Conservation (phyloP, 2,329 filamentous ascomycete species). For the Fusarium temperatum region DNA sequence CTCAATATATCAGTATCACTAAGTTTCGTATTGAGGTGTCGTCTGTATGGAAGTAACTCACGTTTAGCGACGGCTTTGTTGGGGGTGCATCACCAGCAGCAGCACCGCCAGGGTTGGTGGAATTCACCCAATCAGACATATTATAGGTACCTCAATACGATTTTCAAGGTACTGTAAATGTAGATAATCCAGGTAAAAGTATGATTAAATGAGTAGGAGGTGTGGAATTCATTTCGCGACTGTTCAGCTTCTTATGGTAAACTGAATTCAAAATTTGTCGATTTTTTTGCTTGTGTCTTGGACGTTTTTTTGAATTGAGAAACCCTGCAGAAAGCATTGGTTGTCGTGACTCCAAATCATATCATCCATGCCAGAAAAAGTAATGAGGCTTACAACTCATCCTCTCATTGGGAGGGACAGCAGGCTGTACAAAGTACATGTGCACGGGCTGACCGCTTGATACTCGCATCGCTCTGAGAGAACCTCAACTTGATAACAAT, state of each 20-base stretch:
- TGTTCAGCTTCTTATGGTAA: background rate
- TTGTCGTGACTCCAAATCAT: background rate
- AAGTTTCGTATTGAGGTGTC: rapidly evolving
- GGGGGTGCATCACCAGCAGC: too few relatives aligned
- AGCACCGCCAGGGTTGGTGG: rapidly evolving
- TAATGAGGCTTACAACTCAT: background rate
- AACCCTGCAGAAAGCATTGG: background rate
- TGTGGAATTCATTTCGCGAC: too few relatives aligned
- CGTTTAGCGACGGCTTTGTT: background rate
- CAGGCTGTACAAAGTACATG: background rate
- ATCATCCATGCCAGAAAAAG: background rate
- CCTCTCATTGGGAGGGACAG: background rate
- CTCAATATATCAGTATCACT: background rate
- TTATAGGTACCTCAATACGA: rapidly evolving
- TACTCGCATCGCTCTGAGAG: background rate
- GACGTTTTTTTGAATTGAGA: background rate
- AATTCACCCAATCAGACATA: background rate
- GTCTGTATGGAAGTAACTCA: background rate
- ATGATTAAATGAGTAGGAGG: background rate
- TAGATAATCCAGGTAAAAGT: rapidly evolving
- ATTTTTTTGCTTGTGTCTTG: background rate
- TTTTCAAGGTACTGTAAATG: rapidly evolving
- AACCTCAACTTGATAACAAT: background rate
- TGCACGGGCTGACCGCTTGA: background rate
- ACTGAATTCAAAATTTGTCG: background rate